Evolutionary conservation across 345 rosid genomes (phyloP).

Genomic region (Eucalyptus polybractea): DNA sequence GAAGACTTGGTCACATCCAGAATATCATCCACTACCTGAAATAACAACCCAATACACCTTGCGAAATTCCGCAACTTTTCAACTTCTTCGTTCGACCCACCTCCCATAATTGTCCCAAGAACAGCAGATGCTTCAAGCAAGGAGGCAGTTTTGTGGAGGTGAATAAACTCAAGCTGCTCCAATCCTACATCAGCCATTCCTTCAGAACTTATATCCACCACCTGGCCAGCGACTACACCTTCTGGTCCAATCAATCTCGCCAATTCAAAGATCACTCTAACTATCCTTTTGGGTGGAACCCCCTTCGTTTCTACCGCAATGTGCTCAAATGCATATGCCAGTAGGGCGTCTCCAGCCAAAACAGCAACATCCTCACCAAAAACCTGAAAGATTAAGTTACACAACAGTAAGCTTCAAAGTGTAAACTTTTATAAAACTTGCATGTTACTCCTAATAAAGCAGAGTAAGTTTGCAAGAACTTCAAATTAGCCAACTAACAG

Average conservation of each 20-base stretch:
- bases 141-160: slow-evolving; percentile 26
- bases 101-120: slow-evolving; percentile 23
- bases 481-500: background rate
- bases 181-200: slow-evolving; percentile 2
- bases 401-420: background rate
- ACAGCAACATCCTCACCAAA: slow-evolving; percentile 80
- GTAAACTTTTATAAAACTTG: background rate
- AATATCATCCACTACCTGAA: slow-evolving; percentile 35
- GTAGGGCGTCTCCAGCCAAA: slow-evolving; percentile 80
- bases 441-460: background rate
- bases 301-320: slow-evolving; percentile 10
- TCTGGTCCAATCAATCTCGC: slow-evolving; percentile 21
- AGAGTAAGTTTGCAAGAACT: background rate
- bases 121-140: slow-evolving; percentile 26
- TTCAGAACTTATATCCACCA: slow-evolving; percentile 19
- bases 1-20: slow-evolving; percentile 34
- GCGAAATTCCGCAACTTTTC: slow-evolving; percentile 19
- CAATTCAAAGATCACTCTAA: slow-evolving; percentile 19
- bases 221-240: slow-evolving; percentile 24
- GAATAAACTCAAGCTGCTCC: slow-evolving; percentile 24
- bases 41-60: slow-evolving; percentile 17
- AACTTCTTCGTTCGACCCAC: slow-evolving; percentile 13
- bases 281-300: slow-evolving; percentile 9
- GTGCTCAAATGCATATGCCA: slow-evolving; percentile 27
- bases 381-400: background rate